These are phyloP conservation scores for Penicillium parvum DNA, from an alignment of 495 filamentous ascomycete genomes.

Conservation along the genomic window DNA sequence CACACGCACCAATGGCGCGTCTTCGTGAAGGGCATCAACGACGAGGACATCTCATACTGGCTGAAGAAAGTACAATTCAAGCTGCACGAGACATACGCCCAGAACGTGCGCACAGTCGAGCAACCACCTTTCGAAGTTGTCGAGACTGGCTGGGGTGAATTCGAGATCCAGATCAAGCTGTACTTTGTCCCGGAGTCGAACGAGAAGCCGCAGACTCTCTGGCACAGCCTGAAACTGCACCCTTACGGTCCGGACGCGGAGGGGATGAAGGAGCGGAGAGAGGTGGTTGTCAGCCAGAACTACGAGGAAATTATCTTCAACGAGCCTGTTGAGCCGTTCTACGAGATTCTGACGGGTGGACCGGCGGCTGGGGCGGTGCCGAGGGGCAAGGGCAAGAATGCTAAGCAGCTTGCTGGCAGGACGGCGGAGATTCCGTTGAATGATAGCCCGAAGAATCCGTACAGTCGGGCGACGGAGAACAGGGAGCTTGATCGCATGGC, in stretches of 20 bases:
- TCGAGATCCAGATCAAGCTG: slow-evolving; percentile 88
- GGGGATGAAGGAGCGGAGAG: slow-evolving; percentile 59
- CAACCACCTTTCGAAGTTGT: slow-evolving; percentile 76
- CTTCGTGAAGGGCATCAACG: slow-evolving; percentile 81
- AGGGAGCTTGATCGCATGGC: slow-evolving; percentile 58
- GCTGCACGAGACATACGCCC: slow-evolving; percentile 89
- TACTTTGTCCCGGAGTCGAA: slow-evolving; percentile 79
- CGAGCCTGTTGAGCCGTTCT: slow-evolving; percentile 88
- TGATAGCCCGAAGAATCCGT: slow-evolving; percentile 62
- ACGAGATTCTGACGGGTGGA: slow-evolving; percentile 71
- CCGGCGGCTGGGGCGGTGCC: slow-evolving; percentile 26
- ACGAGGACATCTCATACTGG: slow-evolving; percentile 89
- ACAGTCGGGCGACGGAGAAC: slow-evolving; percentile 68
- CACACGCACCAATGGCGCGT: slow-evolving; percentile 96
- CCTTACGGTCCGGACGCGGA: slow-evolving; percentile 81
- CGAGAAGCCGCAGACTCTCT: slow-evolving; percentile 89
- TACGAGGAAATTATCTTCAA: slow-evolving; percentile 95
- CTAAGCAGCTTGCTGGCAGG: slow-evolving; percentile 48
- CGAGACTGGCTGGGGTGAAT: slow-evolving; percentile 97
- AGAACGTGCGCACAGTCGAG: slow-evolving; percentile 74
- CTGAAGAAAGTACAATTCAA: slow-evolving; percentile 97
- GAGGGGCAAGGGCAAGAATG: slow-evolving; percentile 45
- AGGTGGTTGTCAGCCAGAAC: slow-evolving; percentile 65
- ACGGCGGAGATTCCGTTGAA: slow-evolving; percentile 67
- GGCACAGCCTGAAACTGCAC: slow-evolving; percentile 86